A percentile compares a stretch with the other conserved stretches of the same genome.
Evolutionary conservation across 306 rosid species (phyloP).

Genomic region (Comarum palustre): DNA sequence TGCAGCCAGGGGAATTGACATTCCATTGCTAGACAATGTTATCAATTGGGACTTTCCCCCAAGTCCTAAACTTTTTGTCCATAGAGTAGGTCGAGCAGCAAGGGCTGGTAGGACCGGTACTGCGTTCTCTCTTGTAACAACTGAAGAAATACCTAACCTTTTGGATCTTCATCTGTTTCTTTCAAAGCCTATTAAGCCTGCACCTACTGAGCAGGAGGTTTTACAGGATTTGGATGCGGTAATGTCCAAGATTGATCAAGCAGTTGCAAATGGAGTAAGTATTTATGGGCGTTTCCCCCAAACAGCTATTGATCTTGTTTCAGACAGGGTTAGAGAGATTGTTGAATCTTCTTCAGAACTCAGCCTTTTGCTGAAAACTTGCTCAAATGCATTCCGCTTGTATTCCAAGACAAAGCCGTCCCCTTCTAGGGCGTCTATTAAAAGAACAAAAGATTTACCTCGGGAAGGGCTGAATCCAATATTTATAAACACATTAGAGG

Average conservation of each 20-base stretch:
- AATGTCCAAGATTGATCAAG: conserved; percentile 64
- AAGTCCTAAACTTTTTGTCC: conserved; percentile 84
- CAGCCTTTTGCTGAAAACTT: conserved; percentile 48
- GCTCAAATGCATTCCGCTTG: conserved; percentile 73
- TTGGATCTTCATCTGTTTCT: conserved; percentile 95
- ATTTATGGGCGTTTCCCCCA: conserved; percentile 93
- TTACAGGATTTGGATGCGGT: conserved; percentile 68
- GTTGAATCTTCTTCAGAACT: conserved; percentile 78
- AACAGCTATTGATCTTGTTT: conserved; percentile 72
- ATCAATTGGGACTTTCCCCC: conserved; percentile 96
- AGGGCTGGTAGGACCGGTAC: conserved; percentile 94
- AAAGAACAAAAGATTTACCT: conserved; percentile 75
- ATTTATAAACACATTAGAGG: conserved; percentile 64
- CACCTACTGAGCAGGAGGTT: conserved; percentile 86
- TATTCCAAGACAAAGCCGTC: conserved; percentile 80
- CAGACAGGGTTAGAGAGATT: conserved; percentile 76
- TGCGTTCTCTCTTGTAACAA: conserved; percentile 79
- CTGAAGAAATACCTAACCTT: conserved; percentile 79
- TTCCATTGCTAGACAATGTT: conserved; percentile 94
- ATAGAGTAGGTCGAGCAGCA: conserved; percentile 94
- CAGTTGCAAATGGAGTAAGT: conserved; percentile 68
- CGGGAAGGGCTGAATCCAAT: conserved; percentile 84
- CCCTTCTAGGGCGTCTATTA: conserved; percentile 83
- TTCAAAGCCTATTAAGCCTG: conserved; percentile 72
- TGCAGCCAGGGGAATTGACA: conserved; percentile 95